phyloP scores from a whole-genome alignment of 2,329 filamentous ascomycete genomes.

The Colletotrichum eleusines region DNA sequence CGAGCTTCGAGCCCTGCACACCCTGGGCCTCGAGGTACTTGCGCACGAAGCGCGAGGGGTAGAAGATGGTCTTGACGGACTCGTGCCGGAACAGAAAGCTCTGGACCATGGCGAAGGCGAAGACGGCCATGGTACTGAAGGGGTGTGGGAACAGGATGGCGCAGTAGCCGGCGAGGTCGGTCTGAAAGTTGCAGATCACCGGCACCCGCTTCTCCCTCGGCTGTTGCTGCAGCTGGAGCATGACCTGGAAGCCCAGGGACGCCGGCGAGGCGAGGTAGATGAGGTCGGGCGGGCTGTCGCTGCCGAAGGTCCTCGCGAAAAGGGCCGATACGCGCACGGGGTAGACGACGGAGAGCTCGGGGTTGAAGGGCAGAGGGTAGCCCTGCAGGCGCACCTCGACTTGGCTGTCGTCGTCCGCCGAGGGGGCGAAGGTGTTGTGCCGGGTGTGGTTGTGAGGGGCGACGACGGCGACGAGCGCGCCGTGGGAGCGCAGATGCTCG shows the following conservation, averaged over 20 bases:
- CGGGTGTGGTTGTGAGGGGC: constrained; percentile 70
- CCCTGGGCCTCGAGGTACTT: constrained; percentile 70
- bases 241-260: constrained; percentile 76
- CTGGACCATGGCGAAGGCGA: constrained; percentile 72
- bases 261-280: constrained; percentile 79
- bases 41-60: constrained; percentile 73
- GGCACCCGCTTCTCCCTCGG: constrained; percentile 65
- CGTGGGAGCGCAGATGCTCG: constrained; percentile 73
- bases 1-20: constrained; percentile 68
- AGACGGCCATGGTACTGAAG: constrained; percentile 71
- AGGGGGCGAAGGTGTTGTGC: constrained; percentile 65
- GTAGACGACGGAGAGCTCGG: constrained; percentile 77
- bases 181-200: constrained; percentile 78
- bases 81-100: constrained; percentile 74
- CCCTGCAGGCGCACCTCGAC: constrained; percentile 72
- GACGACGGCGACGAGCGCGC: constrained; percentile 74
- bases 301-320: constrained; percentile 70
- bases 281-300: constrained; percentile 66
- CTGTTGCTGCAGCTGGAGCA: constrained; percentile 76
- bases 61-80: constrained; percentile 75
- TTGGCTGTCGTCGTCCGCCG: constrained; percentile 45
- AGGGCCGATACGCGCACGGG: constrained; percentile 74
- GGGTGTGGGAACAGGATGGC: constrained; percentile 75
- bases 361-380: constrained; percentile 78
- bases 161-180: constrained; percentile 77